Conservation (phyloP, 768 basidiomycete species). For the Leccinum disarticulatum region DNA sequence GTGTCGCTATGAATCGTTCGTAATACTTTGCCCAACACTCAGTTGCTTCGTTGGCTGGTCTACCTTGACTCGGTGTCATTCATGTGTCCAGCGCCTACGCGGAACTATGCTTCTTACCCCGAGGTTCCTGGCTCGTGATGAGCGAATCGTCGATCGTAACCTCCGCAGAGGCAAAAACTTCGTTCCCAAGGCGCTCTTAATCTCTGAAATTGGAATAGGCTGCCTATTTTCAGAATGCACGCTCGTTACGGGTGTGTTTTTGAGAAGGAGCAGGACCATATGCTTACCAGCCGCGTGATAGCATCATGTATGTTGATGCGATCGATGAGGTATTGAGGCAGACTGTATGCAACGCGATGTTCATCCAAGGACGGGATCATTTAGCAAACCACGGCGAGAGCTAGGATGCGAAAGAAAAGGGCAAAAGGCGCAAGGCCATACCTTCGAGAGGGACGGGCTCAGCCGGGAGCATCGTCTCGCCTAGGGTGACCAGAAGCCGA, state of each 20-base stretch:
- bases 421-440: conserved; percentile 7
- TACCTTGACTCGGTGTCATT: conserved; percentile 14
- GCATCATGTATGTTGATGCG: conserved; percentile 29
- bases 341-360: conserved; percentile 14
- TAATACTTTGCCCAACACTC: conserved; percentile 23
- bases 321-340: conserved; percentile 26
- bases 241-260: neutral
- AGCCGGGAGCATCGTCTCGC: conserved; percentile 4
- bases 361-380: conserved; percentile 13
- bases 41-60: conserved; percentile 17
- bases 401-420: neutral
- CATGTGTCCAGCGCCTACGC: neutral
- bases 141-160: conserved; percentile 24
- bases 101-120: conserved; percentile 5
- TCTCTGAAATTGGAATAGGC: conserved; percentile 27
- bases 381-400: neutral
- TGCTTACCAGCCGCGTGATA: conserved; percentile 26
- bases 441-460: conserved; percentile 4
- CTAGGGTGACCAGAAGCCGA: neutral
- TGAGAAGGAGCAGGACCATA: neutral
- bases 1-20: conserved; percentile 22
- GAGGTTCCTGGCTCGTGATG: conserved; percentile 21
- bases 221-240: conserved; percentile 8
- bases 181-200: conserved; percentile 26
- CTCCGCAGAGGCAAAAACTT: conserved; percentile 28